Base-by-base conservation (phyloP, 371 early-diverging fungal genomes). In the Umbelopsis sp. region DNA sequence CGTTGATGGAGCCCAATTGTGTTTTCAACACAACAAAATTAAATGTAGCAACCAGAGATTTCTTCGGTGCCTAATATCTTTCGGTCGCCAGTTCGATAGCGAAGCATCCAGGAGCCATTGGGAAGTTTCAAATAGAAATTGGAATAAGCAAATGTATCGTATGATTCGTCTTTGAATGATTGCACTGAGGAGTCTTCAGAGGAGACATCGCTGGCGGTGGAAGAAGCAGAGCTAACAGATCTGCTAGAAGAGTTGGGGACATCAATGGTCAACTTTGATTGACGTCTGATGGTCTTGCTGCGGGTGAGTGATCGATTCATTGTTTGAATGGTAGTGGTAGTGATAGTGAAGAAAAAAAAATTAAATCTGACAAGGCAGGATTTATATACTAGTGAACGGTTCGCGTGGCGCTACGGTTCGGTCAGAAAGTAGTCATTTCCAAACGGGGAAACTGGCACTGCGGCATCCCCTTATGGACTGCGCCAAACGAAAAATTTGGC, bases 121-220 rank as follows among this genome's bases (percentile, higher is more conserved):
- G 74, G 74, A 22, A 76, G 65, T 62, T 72, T 73, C 50, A 76
- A 65, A 63, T 76, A 76, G 50, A 74, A 73, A 63, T 76, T 76
- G 20, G 77, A 76, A 45, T 74, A 76, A 18, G 67, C 44, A 20
- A 67, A 53, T 1, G 37, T 41, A 37, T 44, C 22, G 29, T 24
- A 24, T 12, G 53, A 41, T 38, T 22, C 1, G 7, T 24, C 57
- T 44, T 67, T 7, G 25, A 22, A 32, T 9, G 25, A 44, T 50
- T 18, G 51, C 9, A 25, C 57, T 53, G 44, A 52, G 44, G 44
- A 52, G 44, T 24, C 44, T 12, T 38, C 20, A 37, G 53, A 44
- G 14, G 52, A 67, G 12, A 45, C 24, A 1, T 44, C 65, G 29
- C 50, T 65, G 11, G 66, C 20, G 18, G 65, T 44, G 5, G 65